phyloP scores from a whole-genome alignment of 352 stramenopile species.

The Pythium chondricola region DNA sequence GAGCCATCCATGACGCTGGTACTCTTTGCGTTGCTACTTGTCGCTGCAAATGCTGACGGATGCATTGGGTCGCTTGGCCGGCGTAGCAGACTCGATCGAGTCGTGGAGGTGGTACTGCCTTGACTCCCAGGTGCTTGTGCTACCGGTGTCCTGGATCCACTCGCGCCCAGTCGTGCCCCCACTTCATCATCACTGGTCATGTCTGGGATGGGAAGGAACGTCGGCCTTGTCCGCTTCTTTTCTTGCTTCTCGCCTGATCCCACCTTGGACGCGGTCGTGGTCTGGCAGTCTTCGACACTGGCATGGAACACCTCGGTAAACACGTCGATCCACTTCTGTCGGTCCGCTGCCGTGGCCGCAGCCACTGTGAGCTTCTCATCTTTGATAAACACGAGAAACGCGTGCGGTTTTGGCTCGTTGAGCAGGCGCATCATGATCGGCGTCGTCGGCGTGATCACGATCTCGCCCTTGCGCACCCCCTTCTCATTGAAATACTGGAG shows the following conservation, averaged over 20 bases:
- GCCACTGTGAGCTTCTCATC: conserved; percentile 77
- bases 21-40: too few relatives aligned
- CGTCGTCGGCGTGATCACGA: conserved; percentile 46
- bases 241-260: conserved; percentile 52
- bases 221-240: conserved; percentile 51
- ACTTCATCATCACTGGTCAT: conserved; percentile 19
- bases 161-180: not conserved
- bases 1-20: too few relatives aligned
- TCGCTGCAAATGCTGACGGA: too few relatives aligned
- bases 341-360: conserved; percentile 57
- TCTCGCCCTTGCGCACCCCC: conserved; percentile 67
- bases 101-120: not conserved
- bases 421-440: conserved; percentile 69
- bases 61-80: not conserved
- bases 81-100: not conserved
- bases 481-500: conserved; percentile 80
- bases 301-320: conserved; percentile 74
- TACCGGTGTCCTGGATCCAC: conserved; percentile 7
- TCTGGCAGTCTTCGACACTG: conserved; percentile 51
- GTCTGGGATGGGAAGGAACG: conserved; percentile 65
- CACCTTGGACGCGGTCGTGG: too few relatives aligned
- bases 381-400: conserved; percentile 71
- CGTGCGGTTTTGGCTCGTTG: conserved; percentile 63
- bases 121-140: not conserved
- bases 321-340: conserved; percentile 74